phyloP scores from a whole-genome alignment of 2,329 filamentous ascomycete species.

The Xenoacremonium recifei region DNA sequence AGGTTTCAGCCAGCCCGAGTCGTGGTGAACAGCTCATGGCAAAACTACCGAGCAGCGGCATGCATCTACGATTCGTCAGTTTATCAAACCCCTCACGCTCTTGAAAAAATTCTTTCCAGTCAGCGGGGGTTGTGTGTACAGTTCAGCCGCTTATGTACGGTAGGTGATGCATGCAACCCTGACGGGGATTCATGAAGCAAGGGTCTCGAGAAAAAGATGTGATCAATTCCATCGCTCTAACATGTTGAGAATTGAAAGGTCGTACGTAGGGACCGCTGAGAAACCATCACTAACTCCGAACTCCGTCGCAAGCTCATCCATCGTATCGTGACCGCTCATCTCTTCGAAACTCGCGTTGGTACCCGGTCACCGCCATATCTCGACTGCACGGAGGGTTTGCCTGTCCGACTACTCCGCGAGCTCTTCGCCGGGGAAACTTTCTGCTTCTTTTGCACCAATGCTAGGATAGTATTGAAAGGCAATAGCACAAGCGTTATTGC shows the following conservation, averaged over 20 bases:
- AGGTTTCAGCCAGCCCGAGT: background rate
- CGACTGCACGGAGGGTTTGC: conserved; percentile 24
- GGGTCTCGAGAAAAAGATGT: no score
- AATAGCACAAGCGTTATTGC: conserved; percentile 39
- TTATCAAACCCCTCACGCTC: background rate
- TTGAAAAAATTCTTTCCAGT: background rate
- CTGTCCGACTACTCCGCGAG: conserved; percentile 21
- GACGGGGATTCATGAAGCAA: no score
- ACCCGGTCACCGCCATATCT: conserved; percentile 36
- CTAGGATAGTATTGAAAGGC: conserved; percentile 39
- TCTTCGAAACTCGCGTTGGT: conserved; percentile 31
- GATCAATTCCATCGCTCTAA: background rate
- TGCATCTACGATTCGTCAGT: background rate
- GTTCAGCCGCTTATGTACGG: no score
- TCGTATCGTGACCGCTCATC: no score
- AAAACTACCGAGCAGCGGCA: background rate
- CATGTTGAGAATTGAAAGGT: no score
- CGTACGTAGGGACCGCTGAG: no score
- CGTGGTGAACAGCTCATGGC: background rate
- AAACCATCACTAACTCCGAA: no score
- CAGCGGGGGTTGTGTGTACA: background rate
- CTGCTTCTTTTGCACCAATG: conserved; percentile 33
- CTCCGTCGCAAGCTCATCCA: no score
- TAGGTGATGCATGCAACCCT: no score
- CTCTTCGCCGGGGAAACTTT: conserved; percentile 22